These are phyloP conservation scores for Salix dunnii DNA, from an alignment of 345 rosid genomes.

Conservation along the genomic window DNA sequence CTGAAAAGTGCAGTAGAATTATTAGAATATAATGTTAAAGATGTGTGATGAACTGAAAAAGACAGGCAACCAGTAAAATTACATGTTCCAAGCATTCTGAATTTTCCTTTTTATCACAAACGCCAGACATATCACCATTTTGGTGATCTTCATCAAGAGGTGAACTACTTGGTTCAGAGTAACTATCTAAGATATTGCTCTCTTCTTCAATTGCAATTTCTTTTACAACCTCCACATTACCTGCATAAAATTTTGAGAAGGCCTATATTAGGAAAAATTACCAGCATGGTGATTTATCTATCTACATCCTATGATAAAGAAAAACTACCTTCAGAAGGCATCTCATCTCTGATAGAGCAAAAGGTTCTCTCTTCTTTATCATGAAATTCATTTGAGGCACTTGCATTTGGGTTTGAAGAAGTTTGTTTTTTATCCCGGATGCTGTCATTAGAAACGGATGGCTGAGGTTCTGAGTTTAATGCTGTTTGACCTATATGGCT, in stretches of 20 bases:
- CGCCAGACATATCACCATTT: constrained; percentile 30
- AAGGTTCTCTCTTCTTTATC: constrained; percentile 33
- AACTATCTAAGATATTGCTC: constrained; percentile 16
- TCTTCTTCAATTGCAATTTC: constrained; percentile 33
- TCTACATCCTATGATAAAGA: constrained; percentile 4
- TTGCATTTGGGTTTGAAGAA: constrained; percentile 13
- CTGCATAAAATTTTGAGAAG: constrained; percentile 27
- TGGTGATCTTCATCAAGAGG: constrained; percentile 22
- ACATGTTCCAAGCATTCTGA: constrained; percentile 40
- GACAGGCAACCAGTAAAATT: constrained; percentile 14
- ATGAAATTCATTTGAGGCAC: constrained; percentile 24
- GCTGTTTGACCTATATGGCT: constrained; percentile 28
- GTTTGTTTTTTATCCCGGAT: constrained; percentile 16
- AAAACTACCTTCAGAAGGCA: constrained; percentile 43
- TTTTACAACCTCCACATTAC: constrained; percentile 26
- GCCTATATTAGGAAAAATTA: background rate
- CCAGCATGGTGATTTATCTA: background rate
- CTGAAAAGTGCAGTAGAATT: constrained; percentile 34
- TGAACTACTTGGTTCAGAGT: constrained; percentile 30
- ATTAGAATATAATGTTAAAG: constrained; percentile 1
- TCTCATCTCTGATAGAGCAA: constrained; percentile 23
- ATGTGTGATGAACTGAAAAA: constrained; percentile 3
- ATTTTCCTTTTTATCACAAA: constrained; percentile 27
- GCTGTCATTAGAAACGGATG: constrained; percentile 33
- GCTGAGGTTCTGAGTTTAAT: constrained; percentile 20